Evolutionary conservation across 23 red algal species (phyloP).

Genomic region (Gracilaria gracilis): DNA sequence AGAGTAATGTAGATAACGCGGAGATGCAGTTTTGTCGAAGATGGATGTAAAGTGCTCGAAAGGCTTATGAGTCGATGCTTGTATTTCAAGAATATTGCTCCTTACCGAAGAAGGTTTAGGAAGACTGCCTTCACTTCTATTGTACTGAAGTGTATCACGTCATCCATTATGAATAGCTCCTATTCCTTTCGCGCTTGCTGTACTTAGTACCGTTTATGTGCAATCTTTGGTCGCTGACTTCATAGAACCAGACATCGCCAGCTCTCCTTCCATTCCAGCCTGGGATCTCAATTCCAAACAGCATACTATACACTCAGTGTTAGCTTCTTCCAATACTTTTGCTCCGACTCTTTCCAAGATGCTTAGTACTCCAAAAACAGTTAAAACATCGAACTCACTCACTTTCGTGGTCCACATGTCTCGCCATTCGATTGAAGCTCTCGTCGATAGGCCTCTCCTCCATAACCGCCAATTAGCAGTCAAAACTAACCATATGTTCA

Average conservation of each 20-base stretch:
- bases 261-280: conserved; percentile 34
- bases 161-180: too few relatives aligned
- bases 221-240: conserved; percentile 28
- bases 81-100: too few relatives aligned
- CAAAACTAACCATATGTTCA: conserved; percentile 61
- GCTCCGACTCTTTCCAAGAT: conserved; percentile 50
- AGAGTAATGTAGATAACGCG: too few relatives aligned
- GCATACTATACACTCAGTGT: conserved; percentile 51
- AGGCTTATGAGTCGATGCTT: too few relatives aligned
- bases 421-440: conserved; percentile 11
- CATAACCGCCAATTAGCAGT: conserved; percentile 16
- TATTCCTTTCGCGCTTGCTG: too few relatives aligned
- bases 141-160: too few relatives aligned
- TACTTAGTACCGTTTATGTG: neutral
- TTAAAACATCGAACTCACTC: conserved; percentile 44
- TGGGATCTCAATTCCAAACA: conserved; percentile 46
- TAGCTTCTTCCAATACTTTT: conserved; percentile 34
- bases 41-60: too few relatives aligned
- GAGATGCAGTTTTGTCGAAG: too few relatives aligned
- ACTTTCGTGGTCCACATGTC: conserved; percentile 50
- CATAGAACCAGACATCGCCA: conserved; percentile 64
- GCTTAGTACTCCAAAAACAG: conserved; percentile 60
- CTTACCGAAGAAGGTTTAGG: too few relatives aligned
- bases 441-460: neutral
- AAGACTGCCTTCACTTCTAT: too few relatives aligned